phyloP scores from a whole-genome alignment of 2,329 filamentous ascomycete genomes.

The Xylariaceae sp. region DNA sequence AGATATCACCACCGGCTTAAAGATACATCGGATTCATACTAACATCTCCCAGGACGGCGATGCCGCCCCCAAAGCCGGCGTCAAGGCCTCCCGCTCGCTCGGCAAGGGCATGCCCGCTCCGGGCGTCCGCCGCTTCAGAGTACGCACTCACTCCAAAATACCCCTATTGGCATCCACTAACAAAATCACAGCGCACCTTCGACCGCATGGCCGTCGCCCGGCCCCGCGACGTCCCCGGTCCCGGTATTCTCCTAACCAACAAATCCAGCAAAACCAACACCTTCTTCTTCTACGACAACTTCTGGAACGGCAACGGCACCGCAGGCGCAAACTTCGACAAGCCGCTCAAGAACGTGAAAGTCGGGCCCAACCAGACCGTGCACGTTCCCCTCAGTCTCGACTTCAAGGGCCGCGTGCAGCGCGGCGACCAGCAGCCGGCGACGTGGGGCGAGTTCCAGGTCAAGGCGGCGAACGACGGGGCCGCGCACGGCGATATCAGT shows the following conservation, averaged over 20 bases:
- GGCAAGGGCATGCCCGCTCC: background rate
- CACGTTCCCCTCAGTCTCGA: constrained; percentile 30
- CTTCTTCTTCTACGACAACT: constrained; percentile 39
- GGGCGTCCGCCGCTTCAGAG: no score
- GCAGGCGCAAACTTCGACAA: constrained; percentile 38
- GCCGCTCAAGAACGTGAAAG: constrained; percentile 32
- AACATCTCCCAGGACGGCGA: constrained; percentile 17
- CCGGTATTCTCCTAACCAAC: constrained; percentile 37
- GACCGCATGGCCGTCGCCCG: no score
- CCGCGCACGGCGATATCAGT: constrained; percentile 36
- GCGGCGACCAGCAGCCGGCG: constrained; percentile 33
- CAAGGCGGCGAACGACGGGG: constrained; percentile 32
- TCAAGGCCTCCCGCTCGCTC: background rate
- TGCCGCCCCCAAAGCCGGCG: constrained; percentile 18
- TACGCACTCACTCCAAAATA: no score
- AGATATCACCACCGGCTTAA: constrained; percentile 7
- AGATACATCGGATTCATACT: background rate
- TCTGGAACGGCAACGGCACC: constrained; percentile 37
- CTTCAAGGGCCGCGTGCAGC: constrained; percentile 40
- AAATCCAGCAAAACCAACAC: constrained; percentile 30
- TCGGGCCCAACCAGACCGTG: constrained; percentile 29
- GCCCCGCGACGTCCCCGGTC: constrained; percentile 16
- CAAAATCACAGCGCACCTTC: no score
- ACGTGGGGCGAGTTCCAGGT: constrained; percentile 40
- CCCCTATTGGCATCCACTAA: no score